A percentile compares a stretch with the other conserved stretches of the same genome.
Conservation (phyloP, 805 yeast species). For the Nakazawaea wickerhamii region DNA sequence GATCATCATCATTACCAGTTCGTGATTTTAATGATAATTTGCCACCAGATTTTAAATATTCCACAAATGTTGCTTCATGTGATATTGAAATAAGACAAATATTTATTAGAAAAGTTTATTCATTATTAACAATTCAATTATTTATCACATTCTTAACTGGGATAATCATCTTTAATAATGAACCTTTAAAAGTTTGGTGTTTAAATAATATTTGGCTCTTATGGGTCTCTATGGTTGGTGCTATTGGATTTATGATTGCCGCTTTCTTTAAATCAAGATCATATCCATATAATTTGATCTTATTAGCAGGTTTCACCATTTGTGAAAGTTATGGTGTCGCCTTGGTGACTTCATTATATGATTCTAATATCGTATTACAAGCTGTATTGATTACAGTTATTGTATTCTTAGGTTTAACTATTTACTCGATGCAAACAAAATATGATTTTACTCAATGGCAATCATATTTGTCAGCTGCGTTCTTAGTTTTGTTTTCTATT, state of each 20-base stretch:
- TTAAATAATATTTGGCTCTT: slow-evolving; percentile 53
- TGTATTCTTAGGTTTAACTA: slow-evolving; percentile 70
- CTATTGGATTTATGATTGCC: slow-evolving; percentile 61
- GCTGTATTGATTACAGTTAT: slow-evolving; percentile 66
- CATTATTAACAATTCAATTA: slow-evolving; percentile 62
- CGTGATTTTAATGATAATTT: slow-evolving; percentile 22
- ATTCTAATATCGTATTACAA: slow-evolving; percentile 58
- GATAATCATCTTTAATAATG: slow-evolving; percentile 39
- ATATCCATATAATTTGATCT: slow-evolving; percentile 61
- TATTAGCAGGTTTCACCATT: slow-evolving; percentile 63
- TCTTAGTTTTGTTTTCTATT: slow-evolving; percentile 67
- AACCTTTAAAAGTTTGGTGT: slow-evolving; percentile 47
- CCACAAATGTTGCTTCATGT: slow-evolving; percentile 72
- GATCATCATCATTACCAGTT: slow-evolving; percentile 6
- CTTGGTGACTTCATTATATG: slow-evolving; percentile 55
- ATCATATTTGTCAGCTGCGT: slow-evolving; percentile 46
- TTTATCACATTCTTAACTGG: slow-evolving; percentile 57
- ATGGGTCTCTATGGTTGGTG: slow-evolving; percentile 49
- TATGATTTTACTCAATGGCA: slow-evolving; percentile 71
- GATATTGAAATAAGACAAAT: slow-evolving; percentile 68
- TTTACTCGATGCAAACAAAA: slow-evolving; percentile 71
- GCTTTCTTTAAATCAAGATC: slow-evolving; percentile 57
- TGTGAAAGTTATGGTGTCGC: slow-evolving; percentile 74
- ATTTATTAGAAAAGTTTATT: slow-evolving; percentile 75
- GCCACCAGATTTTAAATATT: slow-evolving; percentile 80